Evolutionary conservation across 1,284 basidiomycete species (phyloP).

Genomic region (Sporisorium graminicola): DNA sequence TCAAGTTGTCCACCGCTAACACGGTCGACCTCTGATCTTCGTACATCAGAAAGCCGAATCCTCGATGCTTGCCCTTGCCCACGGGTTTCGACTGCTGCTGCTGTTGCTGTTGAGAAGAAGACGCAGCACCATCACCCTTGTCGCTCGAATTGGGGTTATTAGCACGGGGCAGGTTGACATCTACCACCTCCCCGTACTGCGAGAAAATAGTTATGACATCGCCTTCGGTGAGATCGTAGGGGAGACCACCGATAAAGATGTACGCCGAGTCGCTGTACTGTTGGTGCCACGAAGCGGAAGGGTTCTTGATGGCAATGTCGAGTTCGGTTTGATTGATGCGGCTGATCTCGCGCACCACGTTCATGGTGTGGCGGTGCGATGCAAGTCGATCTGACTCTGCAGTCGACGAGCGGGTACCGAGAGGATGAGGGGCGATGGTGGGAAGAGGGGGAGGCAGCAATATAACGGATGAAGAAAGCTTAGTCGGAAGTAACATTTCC

Average conservation of each 20-base stretch:
- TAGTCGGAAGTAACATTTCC: slow-evolving; percentile 1
- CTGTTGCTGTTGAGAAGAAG: background rate
- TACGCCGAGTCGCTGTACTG: slow-evolving; percentile 98
- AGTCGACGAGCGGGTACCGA: background rate
- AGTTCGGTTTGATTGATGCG: slow-evolving; percentile 92
- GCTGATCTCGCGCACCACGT: slow-evolving; percentile 84
- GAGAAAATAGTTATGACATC: slow-evolving; percentile 98
- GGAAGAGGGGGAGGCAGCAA: background rate
- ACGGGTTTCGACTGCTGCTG: slow-evolving; percentile 1
- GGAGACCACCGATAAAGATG: slow-evolving; percentile 80
- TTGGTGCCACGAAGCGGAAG: slow-evolving; percentile 90
- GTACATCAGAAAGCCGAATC: slow-evolving; percentile 98
- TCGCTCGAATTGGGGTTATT: slow-evolving; percentile 3
- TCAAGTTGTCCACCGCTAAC: slow-evolving; percentile 97
- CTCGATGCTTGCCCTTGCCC: slow-evolving; percentile 72
- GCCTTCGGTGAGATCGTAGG: slow-evolving; percentile 83
- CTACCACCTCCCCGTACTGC: slow-evolving; percentile 95
- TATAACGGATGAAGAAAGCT: background rate
- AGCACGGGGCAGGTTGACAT: slow-evolving; percentile 84
- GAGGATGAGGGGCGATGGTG: slow-evolving; percentile 1
- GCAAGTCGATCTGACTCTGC: too few relatives aligned
- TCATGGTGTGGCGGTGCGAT: slow-evolving; percentile 18
- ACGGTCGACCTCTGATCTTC: slow-evolving; percentile 96
- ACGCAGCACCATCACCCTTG: slow-evolving; percentile 1
- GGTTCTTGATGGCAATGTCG: slow-evolving; percentile 79